Evolutionary conservation across 768 basidiomycete genomes (phyloP), one percentile per base, ranked within the genome.

Genomic region (Strobilomyces confusus): DNA sequence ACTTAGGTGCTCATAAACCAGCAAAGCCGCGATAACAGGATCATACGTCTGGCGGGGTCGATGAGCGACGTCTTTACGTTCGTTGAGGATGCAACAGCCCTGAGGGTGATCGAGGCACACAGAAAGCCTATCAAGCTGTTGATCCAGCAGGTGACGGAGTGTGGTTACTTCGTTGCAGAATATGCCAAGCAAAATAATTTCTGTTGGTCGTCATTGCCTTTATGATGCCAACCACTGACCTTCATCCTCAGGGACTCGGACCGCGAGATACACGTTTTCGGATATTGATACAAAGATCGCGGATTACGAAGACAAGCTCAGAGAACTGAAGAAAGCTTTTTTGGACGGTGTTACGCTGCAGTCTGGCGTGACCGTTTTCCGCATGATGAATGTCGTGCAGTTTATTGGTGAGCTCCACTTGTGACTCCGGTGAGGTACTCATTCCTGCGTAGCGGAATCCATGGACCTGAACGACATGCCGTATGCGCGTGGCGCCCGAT

Each of bases 401-500:
- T 14, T 8, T 19, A 52, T 53, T 12, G 32, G 61, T 64, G 34
- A 13, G 50, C 14, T 9, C 4, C 22, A 15, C 12, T 34, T 20
- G 17, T 20, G 19, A 32, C n/a, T 17, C 9, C 5, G 11, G 29
- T 5, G n/a, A 14, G 40, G 9, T 0, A 22, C 29, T 52, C 17
- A 61, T 6, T 30, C 6, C 9, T 7, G 13, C 9, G 15, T 25
- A 63, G 63, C 37, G 48, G 56, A 58, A 41, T 51, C 56, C 13
- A 42, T 55, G 17, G 61, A 65, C 32, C 51, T 68, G 32, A 53
- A 53, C 2, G 58, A 54, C 34, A 56, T 69, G 25, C 56, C 56
- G 11, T 68, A 64, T 42, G 62, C 59, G 1, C 23, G 34, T 20
- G 65, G 63, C 13, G 68, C 66, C 34, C 49, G 57, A 40, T 67